Conservation (phyloP, 1,284 basidiomycete genomes). For the Sporisorium reilianum region DNA sequence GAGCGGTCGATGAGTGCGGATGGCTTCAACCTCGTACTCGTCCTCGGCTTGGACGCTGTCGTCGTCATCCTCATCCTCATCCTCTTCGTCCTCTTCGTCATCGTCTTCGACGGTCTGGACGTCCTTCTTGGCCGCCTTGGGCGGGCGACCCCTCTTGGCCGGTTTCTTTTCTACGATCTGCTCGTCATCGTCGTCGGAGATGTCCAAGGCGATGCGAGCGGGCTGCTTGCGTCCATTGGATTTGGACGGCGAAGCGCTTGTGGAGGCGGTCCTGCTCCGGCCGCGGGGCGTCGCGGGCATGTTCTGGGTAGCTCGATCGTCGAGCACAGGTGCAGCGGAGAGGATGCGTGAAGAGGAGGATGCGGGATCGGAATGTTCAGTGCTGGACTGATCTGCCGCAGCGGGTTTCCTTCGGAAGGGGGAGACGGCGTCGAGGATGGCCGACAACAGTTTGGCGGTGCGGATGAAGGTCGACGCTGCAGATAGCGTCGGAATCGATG, state of each 20-base stretch:
- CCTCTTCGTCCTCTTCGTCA: too few relatives aligned
- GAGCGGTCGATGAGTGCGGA: conserved; percentile 27
- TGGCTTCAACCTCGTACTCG: conserved; percentile 50
- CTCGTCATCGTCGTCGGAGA: conserved; percentile 33
- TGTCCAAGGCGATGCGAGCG: conserved; percentile 10
- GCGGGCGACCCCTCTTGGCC: neutral
- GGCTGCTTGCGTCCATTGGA: conserved; percentile 20
- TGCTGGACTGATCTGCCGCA: conserved; percentile 1
- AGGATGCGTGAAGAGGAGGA: neutral
- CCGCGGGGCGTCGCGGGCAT: conserved; percentile 31
- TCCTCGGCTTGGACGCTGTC: conserved; percentile 16
- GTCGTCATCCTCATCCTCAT: conserved; percentile 26
- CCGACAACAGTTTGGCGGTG: conserved; percentile 28
- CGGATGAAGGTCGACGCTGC: neutral
- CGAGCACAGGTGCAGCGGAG: neutral
- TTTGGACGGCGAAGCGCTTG: conserved; percentile 27
- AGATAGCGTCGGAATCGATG: neutral
- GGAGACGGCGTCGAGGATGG: conserved; percentile 22
- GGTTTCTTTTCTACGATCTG: conserved; percentile 14
- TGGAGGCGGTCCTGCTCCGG: conserved; percentile 26
- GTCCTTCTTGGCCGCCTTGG: conserved; percentile 13
- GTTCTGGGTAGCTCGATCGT: neutral
- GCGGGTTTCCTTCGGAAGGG: conserved; percentile 27
- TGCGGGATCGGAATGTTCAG: neutral
- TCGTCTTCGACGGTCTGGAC: conserved; percentile 28